These are phyloP conservation scores for Quambalaria eucalypti DNA, from an alignment of 1,284 basidiomycete genomes.

Conservation along the genomic window DNA sequence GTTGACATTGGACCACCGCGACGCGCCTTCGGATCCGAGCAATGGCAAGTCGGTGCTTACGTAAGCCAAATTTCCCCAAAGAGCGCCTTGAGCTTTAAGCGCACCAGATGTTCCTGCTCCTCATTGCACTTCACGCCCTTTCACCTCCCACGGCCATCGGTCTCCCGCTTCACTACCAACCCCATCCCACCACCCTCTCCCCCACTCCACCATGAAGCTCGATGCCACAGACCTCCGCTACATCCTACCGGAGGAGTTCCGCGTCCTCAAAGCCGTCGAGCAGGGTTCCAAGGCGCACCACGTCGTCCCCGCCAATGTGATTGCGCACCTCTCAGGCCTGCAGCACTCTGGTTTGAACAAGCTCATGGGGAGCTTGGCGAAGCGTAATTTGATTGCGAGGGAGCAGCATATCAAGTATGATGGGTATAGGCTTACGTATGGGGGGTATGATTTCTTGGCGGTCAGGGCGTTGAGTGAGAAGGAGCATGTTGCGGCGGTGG, in stretches of 20 bases:
- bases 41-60: too few species aligned
- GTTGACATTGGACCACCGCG: too few species aligned
- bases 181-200: not conserved
- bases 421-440: constrained; percentile 91
- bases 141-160: too few species aligned
- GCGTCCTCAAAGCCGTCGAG: constrained; percentile 89
- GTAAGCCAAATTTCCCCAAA: too few species aligned
- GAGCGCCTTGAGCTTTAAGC: too few species aligned
- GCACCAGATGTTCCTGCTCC: too few species aligned
- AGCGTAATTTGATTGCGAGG: constrained; percentile 77
- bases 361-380: constrained; percentile 76
- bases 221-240: constrained; percentile 92
- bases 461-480: constrained; percentile 79
- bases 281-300: constrained; percentile 98
- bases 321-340: constrained; percentile 82
- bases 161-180: too few species aligned
- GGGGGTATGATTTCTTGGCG: constrained; percentile 91
- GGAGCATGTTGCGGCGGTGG: constrained; percentile 54
- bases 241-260: constrained; percentile 81
- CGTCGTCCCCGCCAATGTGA: constrained; percentile 77
- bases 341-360: constrained; percentile 89
- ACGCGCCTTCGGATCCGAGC: too few species aligned
- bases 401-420: constrained; percentile 93
- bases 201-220: constrained; percentile 61
- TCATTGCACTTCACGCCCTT: too few species aligned